These are phyloP conservation scores for Pleurotus ostreatus DNA, from an alignment of 768 basidiomycete genomes.

Conservation along the genomic window DNA sequence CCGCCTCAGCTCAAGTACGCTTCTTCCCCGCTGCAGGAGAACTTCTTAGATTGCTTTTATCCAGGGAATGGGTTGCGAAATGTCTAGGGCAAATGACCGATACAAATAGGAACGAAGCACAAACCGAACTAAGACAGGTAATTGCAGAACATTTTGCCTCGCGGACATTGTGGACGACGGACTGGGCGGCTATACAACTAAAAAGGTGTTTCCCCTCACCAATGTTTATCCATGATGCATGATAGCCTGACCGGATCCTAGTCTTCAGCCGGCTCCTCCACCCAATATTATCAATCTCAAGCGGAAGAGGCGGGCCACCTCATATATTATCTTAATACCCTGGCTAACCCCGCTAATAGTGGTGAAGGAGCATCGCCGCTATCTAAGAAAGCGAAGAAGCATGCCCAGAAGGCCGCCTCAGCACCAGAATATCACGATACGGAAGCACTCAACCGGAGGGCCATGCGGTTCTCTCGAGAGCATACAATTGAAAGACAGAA, in stretches of 20 bases:
- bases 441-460: constrained; percentile 69
- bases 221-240: constrained; percentile 14
- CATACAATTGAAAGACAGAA: constrained; percentile 78
- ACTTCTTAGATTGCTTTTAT: constrained; percentile 13
- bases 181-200: constrained; percentile 87
- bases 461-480: constrained; percentile 87
- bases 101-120: constrained; percentile 80
- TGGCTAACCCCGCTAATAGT: constrained; percentile 4
- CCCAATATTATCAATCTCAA: constrained; percentile 53
- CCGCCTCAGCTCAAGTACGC: constrained; percentile 74
- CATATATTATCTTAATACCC: not conserved
- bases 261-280: constrained; percentile 58
- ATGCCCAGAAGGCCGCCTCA: constrained; percentile 32
- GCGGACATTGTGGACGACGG: constrained; percentile 86
- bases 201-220: constrained; percentile 55
- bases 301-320: constrained; percentile 58
- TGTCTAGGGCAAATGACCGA: constrained; percentile 91
- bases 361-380: constrained; percentile 36
- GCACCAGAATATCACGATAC: constrained; percentile 55
- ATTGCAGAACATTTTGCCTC: constrained; percentile 89
- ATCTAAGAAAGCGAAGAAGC: constrained; percentile 59
- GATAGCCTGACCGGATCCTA: constrained; percentile 18
- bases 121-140: constrained; percentile 93
- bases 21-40: not conserved
- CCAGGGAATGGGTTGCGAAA: constrained; percentile 92